These are phyloP conservation scores for Mucor indicus DNA, from an alignment of 371 early-diverging fungal genomes.

Conservation along the genomic window DNA sequence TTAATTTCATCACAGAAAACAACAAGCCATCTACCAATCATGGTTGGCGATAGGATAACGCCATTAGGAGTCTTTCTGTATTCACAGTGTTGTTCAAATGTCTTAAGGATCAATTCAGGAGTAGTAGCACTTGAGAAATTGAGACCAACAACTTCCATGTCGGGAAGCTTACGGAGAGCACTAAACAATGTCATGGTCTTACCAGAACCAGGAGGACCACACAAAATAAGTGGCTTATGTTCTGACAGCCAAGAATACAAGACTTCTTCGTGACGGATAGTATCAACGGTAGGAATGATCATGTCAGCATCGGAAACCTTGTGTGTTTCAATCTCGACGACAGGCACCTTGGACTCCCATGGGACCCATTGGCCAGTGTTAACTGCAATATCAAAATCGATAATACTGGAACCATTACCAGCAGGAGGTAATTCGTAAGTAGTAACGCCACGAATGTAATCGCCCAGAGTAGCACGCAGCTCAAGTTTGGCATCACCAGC, in stretches of 20 bases:
- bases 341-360: slow-evolving; percentile 91
- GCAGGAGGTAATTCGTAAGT: slow-evolving; percentile 82
- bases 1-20: slow-evolving; percentile 99
- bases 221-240: slow-evolving; percentile 92
- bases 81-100: slow-evolving; percentile 97
- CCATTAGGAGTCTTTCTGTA: slow-evolving; percentile 95
- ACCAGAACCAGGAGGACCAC: slow-evolving; percentile 99
- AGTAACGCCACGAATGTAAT: slow-evolving; percentile 75
- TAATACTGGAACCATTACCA: slow-evolving; percentile 59
- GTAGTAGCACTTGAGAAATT: slow-evolving; percentile 98
- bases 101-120: slow-evolving; percentile 92
- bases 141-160: slow-evolving; percentile 96
- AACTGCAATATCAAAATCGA: slow-evolving; percentile 90
- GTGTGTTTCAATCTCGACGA: slow-evolving; percentile 94
- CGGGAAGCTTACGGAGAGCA: slow-evolving; percentile 91
- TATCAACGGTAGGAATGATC: slow-evolving; percentile 97
- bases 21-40: slow-evolving; percentile 93
- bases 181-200: slow-evolving; percentile 99
- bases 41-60: slow-evolving; percentile 80
- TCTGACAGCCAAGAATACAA: slow-evolving; percentile 94
- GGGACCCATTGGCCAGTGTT: slow-evolving; percentile 84
- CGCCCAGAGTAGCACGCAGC: slow-evolving; percentile 73
- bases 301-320: slow-evolving; percentile 91
- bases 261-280: slow-evolving; percentile 95
- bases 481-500: slow-evolving; percentile 88